These are phyloP conservation scores for Ormosia emarginata DNA, from an alignment of 306 rosid species.

Conservation along the genomic window DNA sequence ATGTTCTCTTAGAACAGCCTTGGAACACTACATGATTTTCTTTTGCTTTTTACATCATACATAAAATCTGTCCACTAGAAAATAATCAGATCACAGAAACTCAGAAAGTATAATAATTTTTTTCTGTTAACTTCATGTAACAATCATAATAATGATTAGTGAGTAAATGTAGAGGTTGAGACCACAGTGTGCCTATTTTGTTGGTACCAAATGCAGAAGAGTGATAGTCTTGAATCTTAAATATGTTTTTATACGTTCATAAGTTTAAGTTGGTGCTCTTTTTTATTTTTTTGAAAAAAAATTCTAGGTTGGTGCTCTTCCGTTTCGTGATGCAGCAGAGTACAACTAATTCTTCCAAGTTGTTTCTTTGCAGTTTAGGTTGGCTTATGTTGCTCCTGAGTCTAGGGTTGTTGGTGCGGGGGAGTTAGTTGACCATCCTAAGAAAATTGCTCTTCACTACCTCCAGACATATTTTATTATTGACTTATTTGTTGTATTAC, in stretches of 20 bases:
- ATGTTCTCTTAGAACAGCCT: not conserved
- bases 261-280: not conserved
- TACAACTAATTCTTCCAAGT: not conserved
- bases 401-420: constrained; percentile 88
- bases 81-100: not conserved
- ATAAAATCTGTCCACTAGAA: not conserved
- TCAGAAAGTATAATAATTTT: not conserved
- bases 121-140: not conserved
- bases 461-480: constrained; percentile 48
- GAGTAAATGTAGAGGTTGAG: not conserved
- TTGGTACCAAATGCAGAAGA: not conserved
- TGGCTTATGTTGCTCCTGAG: constrained; percentile 93
- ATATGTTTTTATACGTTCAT: not conserved
- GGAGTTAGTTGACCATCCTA: constrained; percentile 80
- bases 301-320: not conserved
- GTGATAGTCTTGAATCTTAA: not conserved
- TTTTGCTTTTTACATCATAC: not conserved
- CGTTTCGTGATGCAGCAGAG: not conserved
- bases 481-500: constrained; percentile 67
- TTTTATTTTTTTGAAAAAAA: too few species aligned
- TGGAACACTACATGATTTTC: not conserved
- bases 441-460: constrained; percentile 67
- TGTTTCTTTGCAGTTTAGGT: constrained; percentile 64
- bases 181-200: not conserved
- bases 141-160: not conserved